Evolutionary conservation across 2,329 filamentous ascomycete genomes (phyloP).

Genomic region (Gaeumannomyces tritici): DNA sequence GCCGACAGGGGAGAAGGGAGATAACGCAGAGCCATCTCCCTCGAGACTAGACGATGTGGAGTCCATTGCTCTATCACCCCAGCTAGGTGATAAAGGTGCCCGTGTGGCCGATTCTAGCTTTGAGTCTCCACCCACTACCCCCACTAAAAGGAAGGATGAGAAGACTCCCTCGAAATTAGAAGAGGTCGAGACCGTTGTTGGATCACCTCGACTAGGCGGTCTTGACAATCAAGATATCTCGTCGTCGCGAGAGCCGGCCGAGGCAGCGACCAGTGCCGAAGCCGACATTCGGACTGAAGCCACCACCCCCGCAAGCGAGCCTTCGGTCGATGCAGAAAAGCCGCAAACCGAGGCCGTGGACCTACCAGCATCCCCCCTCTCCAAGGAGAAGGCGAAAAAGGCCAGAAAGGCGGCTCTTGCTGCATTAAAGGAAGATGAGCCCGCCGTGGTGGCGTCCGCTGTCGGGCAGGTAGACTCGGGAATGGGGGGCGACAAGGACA

Average conservation of each 20-base stretch:
- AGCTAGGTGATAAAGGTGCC: too few relatives aligned
- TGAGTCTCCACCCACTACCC: not conserved
- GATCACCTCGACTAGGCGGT: not conserved
- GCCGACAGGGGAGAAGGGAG: slow-evolving; percentile 3
- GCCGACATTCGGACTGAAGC: not conserved
- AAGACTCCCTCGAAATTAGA: not conserved
- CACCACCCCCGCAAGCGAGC: not conserved
- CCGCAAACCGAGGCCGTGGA: not conserved
- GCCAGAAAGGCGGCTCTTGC: not conserved
- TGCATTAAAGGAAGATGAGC: not conserved
- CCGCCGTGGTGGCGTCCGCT: too few relatives aligned
- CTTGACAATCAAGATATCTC: not conserved
- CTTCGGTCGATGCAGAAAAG: not conserved
- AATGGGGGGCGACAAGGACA: not conserved
- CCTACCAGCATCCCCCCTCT: not conserved
- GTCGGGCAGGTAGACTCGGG: not conserved
- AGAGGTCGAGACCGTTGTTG: not conserved
- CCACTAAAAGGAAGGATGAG: slow-evolving; percentile 3
- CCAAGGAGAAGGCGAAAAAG: not conserved
- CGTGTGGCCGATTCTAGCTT: not conserved
- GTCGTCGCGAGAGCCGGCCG: not conserved
- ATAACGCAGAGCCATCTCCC: slow-evolving; percentile 2
- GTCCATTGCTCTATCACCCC: too few relatives aligned
- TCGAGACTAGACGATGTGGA: not conserved
- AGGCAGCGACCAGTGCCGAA: not conserved